phyloP scores from a whole-genome alignment of 495 filamentous ascomycete species.

The Ramalina intermedia region DNA sequence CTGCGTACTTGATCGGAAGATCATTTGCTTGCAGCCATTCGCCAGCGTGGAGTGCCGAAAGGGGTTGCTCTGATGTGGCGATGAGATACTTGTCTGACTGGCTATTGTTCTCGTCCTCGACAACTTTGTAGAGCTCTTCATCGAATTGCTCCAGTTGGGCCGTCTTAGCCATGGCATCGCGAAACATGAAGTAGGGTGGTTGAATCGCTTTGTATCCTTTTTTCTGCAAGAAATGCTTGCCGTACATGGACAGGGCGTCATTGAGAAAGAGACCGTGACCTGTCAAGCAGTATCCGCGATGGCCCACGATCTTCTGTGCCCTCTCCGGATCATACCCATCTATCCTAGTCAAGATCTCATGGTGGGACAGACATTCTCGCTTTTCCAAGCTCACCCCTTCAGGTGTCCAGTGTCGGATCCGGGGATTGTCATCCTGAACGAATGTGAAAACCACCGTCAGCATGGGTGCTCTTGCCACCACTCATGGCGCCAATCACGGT shows the following conservation, averaged over 20 bases:
- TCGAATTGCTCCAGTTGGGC: constrained; percentile 96
- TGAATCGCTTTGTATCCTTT: constrained; percentile 77
- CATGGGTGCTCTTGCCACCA: not conserved
- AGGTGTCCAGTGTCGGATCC: constrained; percentile 67
- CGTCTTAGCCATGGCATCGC: constrained; percentile 96
- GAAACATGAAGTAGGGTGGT: constrained; percentile 91
- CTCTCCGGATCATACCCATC: constrained; percentile 91
- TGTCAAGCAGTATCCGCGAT: constrained; percentile 85
- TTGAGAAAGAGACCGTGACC: constrained; percentile 89
- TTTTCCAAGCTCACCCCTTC: constrained; percentile 55
- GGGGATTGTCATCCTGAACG: constrained; percentile 60
- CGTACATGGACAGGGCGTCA: constrained; percentile 85
- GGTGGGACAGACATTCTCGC: constrained; percentile 66
- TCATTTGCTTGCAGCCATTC: constrained; percentile 83
- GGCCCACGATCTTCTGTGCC: constrained; percentile 87
- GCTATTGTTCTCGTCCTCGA: constrained; percentile 61
- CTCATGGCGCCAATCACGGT: not conserved
- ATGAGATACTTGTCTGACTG: constrained; percentile 93
- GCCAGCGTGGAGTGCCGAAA: constrained; percentile 80
- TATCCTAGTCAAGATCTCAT: constrained; percentile 77
- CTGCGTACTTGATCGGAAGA: constrained; percentile 61
- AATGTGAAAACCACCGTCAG: not conserved
- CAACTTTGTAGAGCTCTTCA: constrained; percentile 93
- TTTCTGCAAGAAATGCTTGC: constrained; percentile 67
- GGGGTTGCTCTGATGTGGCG: constrained; percentile 89